Evolutionary conservation across 768 basidiomycete species (phyloP).

Genomic region (Clathrus columnatus): DNA sequence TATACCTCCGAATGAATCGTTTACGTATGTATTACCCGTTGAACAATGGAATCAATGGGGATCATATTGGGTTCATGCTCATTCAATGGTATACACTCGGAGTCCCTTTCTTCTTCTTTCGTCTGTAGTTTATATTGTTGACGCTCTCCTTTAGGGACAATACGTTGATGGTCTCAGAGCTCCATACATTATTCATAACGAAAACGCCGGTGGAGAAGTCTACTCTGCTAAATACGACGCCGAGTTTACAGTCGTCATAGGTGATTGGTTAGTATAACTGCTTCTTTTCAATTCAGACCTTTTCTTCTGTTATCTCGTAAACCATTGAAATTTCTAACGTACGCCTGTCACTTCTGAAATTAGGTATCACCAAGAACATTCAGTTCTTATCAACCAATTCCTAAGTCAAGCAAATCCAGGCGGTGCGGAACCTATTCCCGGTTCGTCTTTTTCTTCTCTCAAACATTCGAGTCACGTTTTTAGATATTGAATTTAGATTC

Average conservation of each 20-base stretch:
- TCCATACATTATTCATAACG: slow-evolving; percentile 62
- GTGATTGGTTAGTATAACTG: slow-evolving; percentile 56
- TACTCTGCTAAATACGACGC: slow-evolving; percentile 54
- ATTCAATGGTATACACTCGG: slow-evolving; percentile 37
- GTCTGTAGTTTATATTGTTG: neutral
- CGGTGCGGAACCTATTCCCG: slow-evolving; percentile 85
- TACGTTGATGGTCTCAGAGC: slow-evolving; percentile 92
- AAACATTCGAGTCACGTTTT: neutral
- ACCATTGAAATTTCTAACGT: no score
- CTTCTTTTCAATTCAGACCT: neutral
- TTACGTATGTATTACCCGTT: slow-evolving; percentile 69
- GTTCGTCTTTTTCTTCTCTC: slow-evolving; percentile 27
- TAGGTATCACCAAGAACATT: slow-evolving; percentile 67
- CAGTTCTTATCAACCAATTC: slow-evolving; percentile 53
- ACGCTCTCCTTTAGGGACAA: slow-evolving; percentile 48
- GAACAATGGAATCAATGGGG: slow-evolving; percentile 64
- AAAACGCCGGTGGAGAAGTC: slow-evolving; percentile 1
- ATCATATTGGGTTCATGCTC: slow-evolving; percentile 75
- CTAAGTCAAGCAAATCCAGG: slow-evolving; percentile 66
- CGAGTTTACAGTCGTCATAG: slow-evolving; percentile 78
- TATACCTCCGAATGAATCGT: slow-evolving; percentile 62
- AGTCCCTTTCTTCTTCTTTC: neutral
- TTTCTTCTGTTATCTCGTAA: neutral
- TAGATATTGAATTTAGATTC: slow-evolving; percentile 43
- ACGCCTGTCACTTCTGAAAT: neutral